phyloP scores from a whole-genome alignment of 768 basidiomycete genomes.

The Plicaturopsis crispa region DNA sequence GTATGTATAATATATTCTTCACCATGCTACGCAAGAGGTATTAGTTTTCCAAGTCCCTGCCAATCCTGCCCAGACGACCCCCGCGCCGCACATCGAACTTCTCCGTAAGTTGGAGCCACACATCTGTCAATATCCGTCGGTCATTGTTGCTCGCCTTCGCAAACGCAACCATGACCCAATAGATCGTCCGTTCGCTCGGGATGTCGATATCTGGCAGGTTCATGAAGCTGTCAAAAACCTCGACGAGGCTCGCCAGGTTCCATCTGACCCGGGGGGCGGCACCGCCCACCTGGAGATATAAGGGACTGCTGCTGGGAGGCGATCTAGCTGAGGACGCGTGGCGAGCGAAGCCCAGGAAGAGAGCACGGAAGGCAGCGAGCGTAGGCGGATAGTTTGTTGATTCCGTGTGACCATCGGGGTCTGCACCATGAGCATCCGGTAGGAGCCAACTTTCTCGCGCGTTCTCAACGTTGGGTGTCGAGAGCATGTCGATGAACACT shows the following conservation, averaged over 20 bases:
- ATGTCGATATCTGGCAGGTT: constrained; percentile 36
- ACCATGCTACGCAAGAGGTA: too few relatives aligned
- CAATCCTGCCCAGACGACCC: constrained; percentile 33
- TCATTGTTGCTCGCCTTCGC: constrained; percentile 51
- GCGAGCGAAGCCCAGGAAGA: constrained; percentile 70
- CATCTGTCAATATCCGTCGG: constrained; percentile 36
- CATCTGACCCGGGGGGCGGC: constrained; percentile 26
- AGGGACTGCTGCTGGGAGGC: too few relatives aligned
- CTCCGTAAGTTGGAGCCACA: constrained; percentile 49
- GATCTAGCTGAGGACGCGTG: constrained; percentile 34
- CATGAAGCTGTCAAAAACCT: constrained; percentile 58
- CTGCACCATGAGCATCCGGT: too few relatives aligned
- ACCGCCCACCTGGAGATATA: constrained; percentile 8
- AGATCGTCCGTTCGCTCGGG: constrained; percentile 41
- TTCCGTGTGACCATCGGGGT: too few relatives aligned
- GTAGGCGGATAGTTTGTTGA: constrained; percentile 38
- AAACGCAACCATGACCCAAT: constrained; percentile 66
- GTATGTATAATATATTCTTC: not conserved
- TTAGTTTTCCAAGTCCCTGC: too few relatives aligned
- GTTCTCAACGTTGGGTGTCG: constrained; percentile 27
- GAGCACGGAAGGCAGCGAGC: constrained; percentile 51
- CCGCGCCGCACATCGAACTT: constrained; percentile 42
- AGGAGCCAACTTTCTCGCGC: constrained; percentile 17
- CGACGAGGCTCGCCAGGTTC: constrained; percentile 48
- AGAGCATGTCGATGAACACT: constrained; percentile 64